Evolutionary conservation across 257 asterid genomes (phyloP), one percentile per base, ranked within the genome.

Genomic region (Apocynum venetum): DNA sequence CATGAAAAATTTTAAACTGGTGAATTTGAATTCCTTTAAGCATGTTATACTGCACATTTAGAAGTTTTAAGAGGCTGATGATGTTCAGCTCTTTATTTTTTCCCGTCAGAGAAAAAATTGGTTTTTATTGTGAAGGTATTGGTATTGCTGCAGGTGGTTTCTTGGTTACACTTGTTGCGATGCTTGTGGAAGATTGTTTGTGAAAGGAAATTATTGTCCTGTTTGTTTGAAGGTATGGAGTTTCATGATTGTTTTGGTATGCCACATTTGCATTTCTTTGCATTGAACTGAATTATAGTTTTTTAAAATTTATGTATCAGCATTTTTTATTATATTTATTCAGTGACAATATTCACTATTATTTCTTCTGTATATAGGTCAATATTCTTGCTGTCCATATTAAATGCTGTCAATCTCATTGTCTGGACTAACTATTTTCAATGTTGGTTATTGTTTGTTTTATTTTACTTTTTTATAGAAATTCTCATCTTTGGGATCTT

Each of bases 131-230:
- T 35, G 76, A 73, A 35, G 31, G 11, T 73, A 8, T 71, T 72
- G 72, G 31, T 47, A 77, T 71, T 86, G 77, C 59, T 86, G 85
- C 87, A 96, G 99, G 91, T 96, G 99, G 99, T 92, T 93, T 88
- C 87, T 93, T 87, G 99, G 98, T 71, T 89, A 93, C 83, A 93
- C 99, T 72, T 96, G 98, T 75, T 96, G 99, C 84, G 99, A 96
- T 89, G 99, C 99, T 81, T 96, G 99, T 71, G 99, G 99, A 80
- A 93, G 98, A 87, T 88, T 96, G 83, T 96, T 96, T 80, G 87
- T 88, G 82, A 96, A 93, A 85, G 98, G 96, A 80, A 93, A 96
- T 79, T 96, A 93, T 73, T 93, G 99, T 83, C 98, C 97, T 46
- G 98, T 96, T 83, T 96, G 99, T 85, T 87, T 96, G 84, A 96